Conservation (phyloP, 768 basidiomycete species). For the Punctularia strigosozonata region DNA sequence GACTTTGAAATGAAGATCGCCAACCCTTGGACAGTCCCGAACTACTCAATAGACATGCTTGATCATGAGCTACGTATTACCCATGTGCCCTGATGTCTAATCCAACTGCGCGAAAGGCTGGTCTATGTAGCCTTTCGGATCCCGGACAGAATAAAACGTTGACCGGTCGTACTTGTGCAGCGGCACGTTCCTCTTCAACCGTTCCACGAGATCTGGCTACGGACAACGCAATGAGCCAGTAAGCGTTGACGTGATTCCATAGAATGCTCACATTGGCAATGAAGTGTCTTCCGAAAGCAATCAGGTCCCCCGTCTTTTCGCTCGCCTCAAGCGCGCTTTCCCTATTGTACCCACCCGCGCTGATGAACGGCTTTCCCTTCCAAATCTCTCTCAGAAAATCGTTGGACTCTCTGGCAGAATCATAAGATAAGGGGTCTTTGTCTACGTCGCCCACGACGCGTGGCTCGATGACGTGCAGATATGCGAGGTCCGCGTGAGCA, state of each 20-base stretch:
- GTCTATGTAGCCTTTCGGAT: conserved; percentile 5
- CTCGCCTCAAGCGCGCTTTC: too few relatives aligned
- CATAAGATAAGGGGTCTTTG: not conserved
- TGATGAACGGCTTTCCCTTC: too few relatives aligned
- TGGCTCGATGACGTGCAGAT: conserved; percentile 20
- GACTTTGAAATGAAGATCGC: too few relatives aligned
- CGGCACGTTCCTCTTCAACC: conserved; percentile 6
- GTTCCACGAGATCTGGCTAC: conserved; percentile 10
- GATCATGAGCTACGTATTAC: too few relatives aligned
- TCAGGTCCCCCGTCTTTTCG: too few relatives aligned
- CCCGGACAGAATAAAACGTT: conserved; percentile 7
- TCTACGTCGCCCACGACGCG: not conserved
- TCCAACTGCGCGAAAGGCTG: conserved; percentile 2
- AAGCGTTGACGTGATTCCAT: not conserved
- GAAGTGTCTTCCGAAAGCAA: conserved; percentile 8
- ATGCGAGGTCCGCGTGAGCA: conserved; percentile 18
- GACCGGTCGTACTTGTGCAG: conserved; percentile 8
- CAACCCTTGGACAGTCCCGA: too few relatives aligned
- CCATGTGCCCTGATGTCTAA: too few relatives aligned
- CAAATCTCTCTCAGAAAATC: conserved; percentile 1
- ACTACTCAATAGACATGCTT: too few relatives aligned
- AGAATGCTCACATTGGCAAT: conserved; percentile 10
- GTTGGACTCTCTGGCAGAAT: not conserved
- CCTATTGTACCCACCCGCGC: too few relatives aligned
- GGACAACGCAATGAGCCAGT: not conserved